Conservation (phyloP, 2,329 filamentous ascomycete species). For the Aspergillus ustus region DNA sequence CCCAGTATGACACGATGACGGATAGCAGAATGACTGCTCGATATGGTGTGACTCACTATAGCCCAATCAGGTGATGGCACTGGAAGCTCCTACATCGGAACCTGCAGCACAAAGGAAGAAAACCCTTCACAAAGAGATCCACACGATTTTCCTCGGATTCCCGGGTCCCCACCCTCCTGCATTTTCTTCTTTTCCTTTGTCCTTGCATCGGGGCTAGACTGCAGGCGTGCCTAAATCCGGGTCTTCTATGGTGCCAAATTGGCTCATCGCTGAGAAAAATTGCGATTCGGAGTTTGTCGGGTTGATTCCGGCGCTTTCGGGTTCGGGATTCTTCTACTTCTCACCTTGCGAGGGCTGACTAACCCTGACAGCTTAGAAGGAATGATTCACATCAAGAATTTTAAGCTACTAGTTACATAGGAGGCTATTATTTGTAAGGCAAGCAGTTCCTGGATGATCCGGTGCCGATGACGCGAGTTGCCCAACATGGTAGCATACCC, state of each 20-base stretch:
- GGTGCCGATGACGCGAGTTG: conserved; percentile 5
- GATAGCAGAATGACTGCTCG: conserved; percentile 20
- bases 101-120: conserved; percentile 7
- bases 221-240: conserved; percentile 15
- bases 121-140: conserved; percentile 13
- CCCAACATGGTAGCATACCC: not conserved
- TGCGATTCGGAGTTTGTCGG: conserved; percentile 17
- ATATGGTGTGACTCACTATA: conserved; percentile 33
- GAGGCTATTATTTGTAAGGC: not conserved
- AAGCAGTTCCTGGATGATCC: not conserved
- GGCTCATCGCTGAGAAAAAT: conserved; percentile 21
- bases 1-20: conserved; percentile 12
- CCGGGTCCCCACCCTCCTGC: conserved; percentile 6
- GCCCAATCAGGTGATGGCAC: conserved; percentile 24
- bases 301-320: not conserved
- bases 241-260: conserved; percentile 25
- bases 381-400: not conserved
- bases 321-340: not conserved
- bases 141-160: conserved; percentile 9
- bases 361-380: not conserved
- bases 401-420: not conserved
- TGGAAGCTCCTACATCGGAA: conserved; percentile 13
- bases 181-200: conserved; percentile 1
- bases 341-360: not conserved
- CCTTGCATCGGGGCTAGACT: conserved; percentile 17